Percentiles rank a stretch among this genome's conserved stretches.
Evolutionary conservation across 768 basidiomycete genomes (phyloP).

Genomic region (Hypholoma sublateritium): DNA sequence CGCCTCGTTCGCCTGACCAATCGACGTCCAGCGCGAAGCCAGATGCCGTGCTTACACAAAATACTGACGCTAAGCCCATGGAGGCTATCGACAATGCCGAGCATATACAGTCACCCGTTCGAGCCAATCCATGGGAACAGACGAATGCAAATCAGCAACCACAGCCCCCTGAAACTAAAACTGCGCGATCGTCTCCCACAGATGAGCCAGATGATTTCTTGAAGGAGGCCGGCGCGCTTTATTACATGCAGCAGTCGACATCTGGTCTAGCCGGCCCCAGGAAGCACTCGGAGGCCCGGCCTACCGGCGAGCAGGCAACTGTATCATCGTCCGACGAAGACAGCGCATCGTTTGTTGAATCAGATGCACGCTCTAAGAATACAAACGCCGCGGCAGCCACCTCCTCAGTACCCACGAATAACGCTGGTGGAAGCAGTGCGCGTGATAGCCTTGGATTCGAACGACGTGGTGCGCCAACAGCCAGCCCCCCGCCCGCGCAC

Average conservation of each 20-base stretch:
- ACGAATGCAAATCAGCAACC: slow-evolving; percentile 4
- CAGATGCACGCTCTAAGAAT: slow-evolving; percentile 14
- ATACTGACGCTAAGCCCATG: slow-evolving; percentile 6
- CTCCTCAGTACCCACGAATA: not conserved
- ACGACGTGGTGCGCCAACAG: slow-evolving; percentile 9
- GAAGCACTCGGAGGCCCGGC: slow-evolving; percentile 7
- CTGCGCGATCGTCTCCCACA: slow-evolving; percentile 16
- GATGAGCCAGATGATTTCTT: slow-evolving; percentile 37
- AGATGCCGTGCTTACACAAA: slow-evolving; percentile 6
- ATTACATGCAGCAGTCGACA: slow-evolving; percentile 60
- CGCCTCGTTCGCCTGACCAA: slow-evolving; percentile 6
- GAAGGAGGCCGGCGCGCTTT: slow-evolving; percentile 62
- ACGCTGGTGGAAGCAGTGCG: slow-evolving; percentile 7
- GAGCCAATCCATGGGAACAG: slow-evolving; percentile 1
- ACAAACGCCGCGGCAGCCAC: not conserved
- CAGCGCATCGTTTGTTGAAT: slow-evolving; percentile 12
- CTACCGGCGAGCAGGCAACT: not conserved
- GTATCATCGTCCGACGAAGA: slow-evolving; percentile 7
- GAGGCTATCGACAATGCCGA: slow-evolving; percentile 11
- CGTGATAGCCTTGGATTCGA: slow-evolving; percentile 25
- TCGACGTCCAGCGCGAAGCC: slow-evolving; percentile 10
- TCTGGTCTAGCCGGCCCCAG: slow-evolving; percentile 1
- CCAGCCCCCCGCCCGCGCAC: not conserved
- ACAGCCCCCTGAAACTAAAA: slow-evolving; percentile 12
- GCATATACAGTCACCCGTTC: slow-evolving; percentile 1